Percentiles rank a stretch among this genome's conserved stretches.
These are phyloP conservation scores for Ustilago esculenta DNA, from an alignment of 1,284 basidiomycete genomes.

Conservation along the genomic window DNA sequence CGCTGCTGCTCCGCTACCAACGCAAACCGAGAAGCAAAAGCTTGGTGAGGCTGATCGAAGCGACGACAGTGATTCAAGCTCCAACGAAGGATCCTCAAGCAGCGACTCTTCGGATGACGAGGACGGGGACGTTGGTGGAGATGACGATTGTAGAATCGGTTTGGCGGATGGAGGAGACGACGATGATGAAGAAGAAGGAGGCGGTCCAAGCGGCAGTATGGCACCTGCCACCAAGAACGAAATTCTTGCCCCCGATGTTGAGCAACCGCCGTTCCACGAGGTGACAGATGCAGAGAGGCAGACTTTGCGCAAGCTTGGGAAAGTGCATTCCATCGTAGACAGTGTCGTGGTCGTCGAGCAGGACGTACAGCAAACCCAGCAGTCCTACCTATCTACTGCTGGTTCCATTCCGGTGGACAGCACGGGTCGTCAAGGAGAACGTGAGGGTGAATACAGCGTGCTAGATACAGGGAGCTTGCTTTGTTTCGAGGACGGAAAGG, in stretches of 20 bases:
- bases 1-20: not conserved
- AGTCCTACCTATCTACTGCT: constrained; percentile 1
- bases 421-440: constrained; percentile 44
- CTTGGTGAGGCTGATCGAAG: constrained; percentile 1
- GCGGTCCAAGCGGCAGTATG: constrained; percentile 5
- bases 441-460: constrained; percentile 70
- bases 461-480: constrained; percentile 88
- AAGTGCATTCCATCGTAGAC: constrained; percentile 62
- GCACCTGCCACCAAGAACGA: constrained; percentile 61
- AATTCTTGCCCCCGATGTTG: constrained; percentile 41
- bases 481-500: constrained; percentile 82
- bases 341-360: constrained; percentile 62
- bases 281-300: constrained; percentile 36
- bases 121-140: constrained; percentile 12
- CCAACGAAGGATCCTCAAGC: constrained; percentile 24
- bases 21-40: constrained; percentile 1
- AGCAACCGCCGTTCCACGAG: constrained; percentile 33
- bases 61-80: constrained; percentile 17
- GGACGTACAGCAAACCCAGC: constrained; percentile 34
- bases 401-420: constrained; percentile 38
- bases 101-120: constrained; percentile 34
- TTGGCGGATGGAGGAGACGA: constrained; percentile 16
- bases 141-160: constrained; percentile 1
- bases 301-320: constrained; percentile 49
- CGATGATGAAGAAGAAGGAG: constrained; percentile 47